Evolutionary conservation across 768 basidiomycete species (phyloP), one percentile per base, ranked within the genome.

Genomic region (Inosperma sp.): DNA sequence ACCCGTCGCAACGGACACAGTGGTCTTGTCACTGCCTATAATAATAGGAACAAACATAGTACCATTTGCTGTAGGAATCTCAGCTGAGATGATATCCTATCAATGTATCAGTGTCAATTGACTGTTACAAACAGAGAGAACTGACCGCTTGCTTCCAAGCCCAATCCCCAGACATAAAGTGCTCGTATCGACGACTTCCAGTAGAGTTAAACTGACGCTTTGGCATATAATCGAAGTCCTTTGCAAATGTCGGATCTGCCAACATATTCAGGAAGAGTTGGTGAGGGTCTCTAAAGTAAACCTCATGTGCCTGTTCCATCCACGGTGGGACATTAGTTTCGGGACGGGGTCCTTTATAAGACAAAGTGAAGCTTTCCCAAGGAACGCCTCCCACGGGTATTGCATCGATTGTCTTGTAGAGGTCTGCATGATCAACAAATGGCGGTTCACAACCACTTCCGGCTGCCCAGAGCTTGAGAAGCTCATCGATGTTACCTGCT

Each of bases 131-230:
- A 44, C 14, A 34, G n/a, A 33, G 51, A 41, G 34, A 13, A 63
- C 62, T 5, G 58, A 73, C 72, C 8, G 65, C 66, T 44, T 77
- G 71, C 3, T 56, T 45, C 71, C 69, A 76, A 2, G 68, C 68
- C 58, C 63, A 75, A 26, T 71, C 59, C 2, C 68, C 74, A 0
- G 72, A n/a, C n/a, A n/a, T n/a, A n/a, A n/a, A n/a, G n/a, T n/a
- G n/a, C n/a, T n/a, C n/a, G n/a, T n/a, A n/a, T 4, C 54, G 60
- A 0, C 69, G 53, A n/a, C 61, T 56, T 0, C 64, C 65, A 7
- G 61, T 29, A 0, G 43, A 31, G n/a, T 66, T 63, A 30, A 56
- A 52, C 2, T 62, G 60, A 7, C 57, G 51, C 33, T 66, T 64
- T 0, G 71, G 68, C 7, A 57, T 55, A 41, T 56, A 60, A 47